Evolutionary conservation across 2,329 filamentous ascomycete genomes (phyloP).

Genomic region (Paecilomyces sp.): DNA sequence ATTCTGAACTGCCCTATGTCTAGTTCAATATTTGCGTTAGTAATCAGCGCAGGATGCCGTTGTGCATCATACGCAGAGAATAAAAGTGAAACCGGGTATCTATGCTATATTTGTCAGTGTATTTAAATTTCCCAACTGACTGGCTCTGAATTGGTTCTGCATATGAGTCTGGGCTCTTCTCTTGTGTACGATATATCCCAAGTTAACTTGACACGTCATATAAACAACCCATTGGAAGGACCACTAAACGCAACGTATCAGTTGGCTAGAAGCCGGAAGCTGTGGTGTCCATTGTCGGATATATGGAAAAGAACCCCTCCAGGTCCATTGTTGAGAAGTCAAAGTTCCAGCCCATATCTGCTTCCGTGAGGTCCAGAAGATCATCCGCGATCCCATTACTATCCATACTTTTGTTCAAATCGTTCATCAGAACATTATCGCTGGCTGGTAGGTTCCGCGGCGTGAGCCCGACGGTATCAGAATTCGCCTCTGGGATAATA

Average conservation of each 20-base stretch:
- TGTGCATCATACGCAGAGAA: background rate
- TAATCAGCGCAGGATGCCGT: background rate
- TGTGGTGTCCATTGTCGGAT: slow-evolving; percentile 11
- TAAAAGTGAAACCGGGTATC: background rate
- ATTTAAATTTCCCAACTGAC: background rate
- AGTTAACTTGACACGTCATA: background rate
- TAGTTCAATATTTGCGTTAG: background rate
- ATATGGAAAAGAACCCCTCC: slow-evolving; percentile 30
- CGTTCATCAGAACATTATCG: background rate
- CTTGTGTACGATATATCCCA: background rate
- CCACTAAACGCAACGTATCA: background rate
- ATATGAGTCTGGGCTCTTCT: background rate
- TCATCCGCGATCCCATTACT: slow-evolving; percentile 11
- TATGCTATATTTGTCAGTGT: background rate
- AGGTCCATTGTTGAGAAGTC: slow-evolving; percentile 35
- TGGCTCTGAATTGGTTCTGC: background rate
- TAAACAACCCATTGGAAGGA: background rate
- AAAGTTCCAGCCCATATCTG: slow-evolving; percentile 33
- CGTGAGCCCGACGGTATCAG: background rate
- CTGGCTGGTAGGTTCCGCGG: background rate
- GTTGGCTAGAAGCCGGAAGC: background rate
- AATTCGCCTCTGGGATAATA: background rate
- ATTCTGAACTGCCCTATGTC: background rate
- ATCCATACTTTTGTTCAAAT: slow-evolving; percentile 1
- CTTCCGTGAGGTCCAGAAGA: slow-evolving; percentile 28